Percentiles rank a stretch among this genome's conserved stretches.
Evolutionary conservation across 257 asterid genomes (phyloP).

Genomic region (Striga asiatica): DNA sequence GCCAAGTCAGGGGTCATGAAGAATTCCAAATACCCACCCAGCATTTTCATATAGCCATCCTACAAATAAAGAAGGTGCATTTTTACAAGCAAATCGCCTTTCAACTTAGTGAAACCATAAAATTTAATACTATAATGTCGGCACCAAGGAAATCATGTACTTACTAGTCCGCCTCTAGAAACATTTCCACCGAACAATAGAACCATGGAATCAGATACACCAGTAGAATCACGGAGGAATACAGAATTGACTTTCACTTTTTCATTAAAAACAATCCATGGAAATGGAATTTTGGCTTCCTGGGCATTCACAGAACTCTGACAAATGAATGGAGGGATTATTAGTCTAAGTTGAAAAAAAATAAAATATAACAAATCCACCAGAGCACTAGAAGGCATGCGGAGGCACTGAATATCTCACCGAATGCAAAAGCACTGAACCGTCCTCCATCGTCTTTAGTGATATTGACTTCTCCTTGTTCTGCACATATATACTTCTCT

Average conservation of each 20-base stretch:
- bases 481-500: conserved; percentile 32
- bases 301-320: conserved; percentile 81
- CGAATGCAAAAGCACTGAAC: conserved; percentile 73
- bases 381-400: background rate
- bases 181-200: conserved; percentile 81
- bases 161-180: conserved; percentile 53
- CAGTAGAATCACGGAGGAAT: conserved; percentile 89
- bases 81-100: conserved; percentile 6
- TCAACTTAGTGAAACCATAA: background rate
- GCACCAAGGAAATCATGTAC: conserved; percentile 20
- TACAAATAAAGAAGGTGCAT: conserved; percentile 19
- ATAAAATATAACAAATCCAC: conserved; percentile 9
- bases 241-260: conserved; percentile 85
- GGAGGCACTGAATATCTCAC: conserved; percentile 34
- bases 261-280: conserved; percentile 92
- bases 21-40: conserved; percentile 83
- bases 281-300: conserved; percentile 64
- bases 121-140: conserved; percentile 3
- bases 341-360: conserved; percentile 18
- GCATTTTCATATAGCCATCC: conserved; percentile 93
- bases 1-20: conserved; percentile 75
- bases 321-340: conserved; percentile 3
- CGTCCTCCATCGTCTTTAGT: conserved; percentile 93
- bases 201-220: conserved; percentile 69
- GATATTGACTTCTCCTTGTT: conserved; percentile 84